Evolutionary conservation across 345 rosid species (phyloP), one percentile per base, ranked within the genome.

Genomic region (Aquilaria sinensis): DNA sequence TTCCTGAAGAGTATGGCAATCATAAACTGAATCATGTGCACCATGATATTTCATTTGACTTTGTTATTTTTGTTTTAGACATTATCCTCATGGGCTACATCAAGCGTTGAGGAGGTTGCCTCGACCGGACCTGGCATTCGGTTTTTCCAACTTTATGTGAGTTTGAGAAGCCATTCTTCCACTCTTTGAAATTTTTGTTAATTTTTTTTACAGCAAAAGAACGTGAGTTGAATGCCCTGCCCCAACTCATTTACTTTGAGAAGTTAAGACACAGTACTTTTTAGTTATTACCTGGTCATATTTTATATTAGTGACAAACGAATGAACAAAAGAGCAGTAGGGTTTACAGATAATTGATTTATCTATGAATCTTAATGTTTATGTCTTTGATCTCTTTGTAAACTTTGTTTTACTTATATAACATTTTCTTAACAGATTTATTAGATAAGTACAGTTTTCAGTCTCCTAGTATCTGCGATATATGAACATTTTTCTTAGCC

Each of bases 91-190:
- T 93, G 87, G 96, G 88, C 94, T 65, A 93, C 97, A 61, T 86
- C 90, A 62, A 93, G 97, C 58, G 96, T 90, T 1, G 98, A 90
- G 76, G 97, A 93, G 80, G 95, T 93, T 66, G 87, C 90, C 76
- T 93, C 97, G 29, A 93, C 95, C 0, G 97, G 97, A 52, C 95
- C 95, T 11, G 96, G 98, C 69, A 76, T 90, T 77, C 92, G 90
- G 23, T 88, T 93, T 76, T 93, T 93, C 83, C 96, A 88, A 67
- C 98, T 93, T 47, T 93, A 87, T 75, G 98, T 90, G 66, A 83
- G 90, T 77, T 72, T 12, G 32, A 68, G 60, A 63, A 2, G 51
- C 50, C 43, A 12, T 16, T 43, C 47, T 69, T 60, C 11, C 61
- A 51, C 29, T 61, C 56, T 46, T 34, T 59, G 2, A 9, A 16